Base-by-base conservation (phyloP, 352 stramenopile genomes). In the Pythium grandisporangium region DNA sequence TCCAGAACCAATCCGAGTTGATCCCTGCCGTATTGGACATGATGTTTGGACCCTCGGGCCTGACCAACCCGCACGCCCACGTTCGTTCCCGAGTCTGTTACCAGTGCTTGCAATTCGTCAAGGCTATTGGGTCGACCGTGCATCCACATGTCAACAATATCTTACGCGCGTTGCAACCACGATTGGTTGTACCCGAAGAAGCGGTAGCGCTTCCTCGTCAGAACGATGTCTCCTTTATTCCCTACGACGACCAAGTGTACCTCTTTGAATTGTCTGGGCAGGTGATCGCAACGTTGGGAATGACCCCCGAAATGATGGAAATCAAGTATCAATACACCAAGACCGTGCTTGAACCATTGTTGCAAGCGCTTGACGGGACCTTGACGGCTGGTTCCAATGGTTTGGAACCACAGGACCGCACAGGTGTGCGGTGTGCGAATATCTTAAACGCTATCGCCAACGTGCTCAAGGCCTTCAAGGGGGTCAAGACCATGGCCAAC, bases 51-150 rank as follows among this genome's bases (percentile, higher is more conserved):
- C 22, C 54, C 16, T 66, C 72, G 13, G 82, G 82, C n/a, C 61
- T 94, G n/a, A 68, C 66, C 16, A 62, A 93, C 52, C 55, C 42
- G 2, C 46, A 66, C 43, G 56, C 55, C 3, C 64, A 69, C 13
- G 72, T 93, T 21, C 79, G 82, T 12, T 90, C 79, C 30, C 79
- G 78, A 20, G 74, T 88, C 12, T 94, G 82, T 44, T 93, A 93
- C 43, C 53, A 90, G 42, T 86, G 81, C 32, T 57, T 92, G 13
- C 74, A 81, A 13, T 65, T 93, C 21, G 72, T 89, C 25, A 94
- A 93, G 59, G 61, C 63, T 7, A 75, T 93, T 35, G 75, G 73
- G 5, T 44, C 50, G 23, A 65, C 65, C 12, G 61, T 89, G 30
- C 67, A 87, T 37, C 79, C 79, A n/a, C 80, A 92, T 45, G 74